Evolutionary conservation across 2,329 filamentous ascomycete genomes (phyloP).

Genomic region (Xylaria sp.): DNA sequence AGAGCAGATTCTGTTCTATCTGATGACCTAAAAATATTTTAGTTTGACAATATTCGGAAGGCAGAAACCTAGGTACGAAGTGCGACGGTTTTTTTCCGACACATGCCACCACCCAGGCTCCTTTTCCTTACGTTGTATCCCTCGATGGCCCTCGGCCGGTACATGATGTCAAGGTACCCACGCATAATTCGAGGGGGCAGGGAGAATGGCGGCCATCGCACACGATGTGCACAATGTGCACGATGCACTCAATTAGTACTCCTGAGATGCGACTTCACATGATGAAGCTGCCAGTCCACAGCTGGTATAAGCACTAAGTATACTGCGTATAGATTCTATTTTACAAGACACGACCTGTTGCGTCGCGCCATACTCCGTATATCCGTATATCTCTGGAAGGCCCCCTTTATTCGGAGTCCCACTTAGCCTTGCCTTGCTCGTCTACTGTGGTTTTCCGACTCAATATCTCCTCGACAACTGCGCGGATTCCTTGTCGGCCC

Average conservation of each 20-base stretch:
- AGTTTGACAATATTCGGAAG: too few species aligned
- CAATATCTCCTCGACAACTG: constrained; percentile 65
- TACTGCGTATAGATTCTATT: constrained; percentile 12
- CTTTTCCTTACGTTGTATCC: not conserved
- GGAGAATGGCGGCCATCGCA: not conserved
- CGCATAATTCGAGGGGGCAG: not conserved
- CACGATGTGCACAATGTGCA: too few species aligned
- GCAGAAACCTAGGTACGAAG: too few species aligned
- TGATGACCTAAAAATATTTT: too few species aligned
- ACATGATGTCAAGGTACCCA: not conserved
- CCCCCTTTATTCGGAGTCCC: constrained; percentile 26
- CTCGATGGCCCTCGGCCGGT: not conserved
- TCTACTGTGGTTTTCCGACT: constrained; percentile 53
- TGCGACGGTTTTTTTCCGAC: too few species aligned
- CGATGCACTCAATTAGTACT: not conserved
- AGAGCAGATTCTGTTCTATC: too few species aligned
- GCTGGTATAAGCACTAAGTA: not conserved
- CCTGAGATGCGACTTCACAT: not conserved
- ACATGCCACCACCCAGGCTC: not conserved
- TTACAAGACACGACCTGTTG: constrained; percentile 15
- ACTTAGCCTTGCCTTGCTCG: constrained; percentile 39
- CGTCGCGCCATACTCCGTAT: not conserved
- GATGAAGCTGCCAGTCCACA: not conserved
- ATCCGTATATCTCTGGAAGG: not conserved
- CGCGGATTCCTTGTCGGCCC: constrained; percentile 62